Evolutionary conservation across 2,329 filamentous ascomycete genomes (phyloP), one percentile per base, ranked within the genome.

Genomic region (Fusarium fracticaudum): DNA sequence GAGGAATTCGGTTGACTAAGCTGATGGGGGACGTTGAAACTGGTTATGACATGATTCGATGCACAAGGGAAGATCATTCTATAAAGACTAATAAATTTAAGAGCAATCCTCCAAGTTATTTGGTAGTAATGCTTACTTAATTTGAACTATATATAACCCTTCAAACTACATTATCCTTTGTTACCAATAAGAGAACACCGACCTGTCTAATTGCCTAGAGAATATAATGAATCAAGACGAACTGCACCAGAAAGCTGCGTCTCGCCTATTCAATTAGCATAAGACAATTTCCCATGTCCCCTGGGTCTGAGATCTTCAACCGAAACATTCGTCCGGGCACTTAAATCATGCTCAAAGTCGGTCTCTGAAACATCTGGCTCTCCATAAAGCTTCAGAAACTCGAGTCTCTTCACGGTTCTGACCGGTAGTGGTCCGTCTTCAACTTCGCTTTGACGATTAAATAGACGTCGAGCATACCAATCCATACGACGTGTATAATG

Each of bases 241-340:
- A 14, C 3, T 11, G 8, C 9, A 14, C 12, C 13, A 0, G 4
- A 11, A 3, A 10, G 4, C 4, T 8, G 2, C 26, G 6, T 29
- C 7, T 15, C 6, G 8, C 1, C 13, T 18, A 11, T 22, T 29
- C 13, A 9, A 15, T 0, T 29, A 3, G 9, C 1, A 22, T 26
- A 0, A 29, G 4, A 15, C 10, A 2, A 8, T 44, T 43, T 24
- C 13, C 9, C n/a, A 12, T 22, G 1, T 5, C 13, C 31, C 3
- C 11, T 10, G 2, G 48, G 31, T 10, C 48, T 51, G 9, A 24
- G 31, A 3, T 6, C 31, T 10, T 24, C 22, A 11, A 14, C 8
- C 17, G 31, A 4, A 20, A 24, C 4, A 20, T 8, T 1, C 4
- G 31, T 51, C n/a, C 31, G 12, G 13, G 31, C n/a, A 20, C 48